Evolutionary conservation across 192 early-diverging fungal genomes (phyloP).

Genomic region (Ambispora gerdemannii): DNA sequence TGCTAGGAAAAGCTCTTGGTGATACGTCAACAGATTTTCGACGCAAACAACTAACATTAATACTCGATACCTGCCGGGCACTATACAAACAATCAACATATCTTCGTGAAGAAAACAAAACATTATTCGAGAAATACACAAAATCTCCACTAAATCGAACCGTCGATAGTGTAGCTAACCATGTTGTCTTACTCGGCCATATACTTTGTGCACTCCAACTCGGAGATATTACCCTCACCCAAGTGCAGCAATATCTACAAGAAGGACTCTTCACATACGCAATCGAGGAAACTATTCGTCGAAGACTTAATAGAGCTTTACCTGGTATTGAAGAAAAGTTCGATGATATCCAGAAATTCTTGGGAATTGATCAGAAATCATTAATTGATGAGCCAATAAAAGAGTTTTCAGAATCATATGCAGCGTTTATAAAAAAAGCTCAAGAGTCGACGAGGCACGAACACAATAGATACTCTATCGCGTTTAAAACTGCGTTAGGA

Average conservation of each 20-base stretch:
- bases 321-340: conserved; percentile 30
- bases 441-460: not conserved
- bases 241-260: conserved; percentile 26
- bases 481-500: conserved; percentile 15
- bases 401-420: conserved; percentile 30
- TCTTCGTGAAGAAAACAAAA: conserved; percentile 38
- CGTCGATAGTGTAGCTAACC: conserved; percentile 40
- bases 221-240: conserved; percentile 32
- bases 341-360: conserved; percentile 32
- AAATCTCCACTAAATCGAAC: conserved; percentile 35
- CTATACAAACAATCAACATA: conserved; percentile 38
- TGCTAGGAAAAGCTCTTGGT: conserved; percentile 37
- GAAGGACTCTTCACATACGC: conserved; percentile 29
- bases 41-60: conserved; percentile 37
- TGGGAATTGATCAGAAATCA: conserved; percentile 29
- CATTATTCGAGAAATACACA: conserved; percentile 34
- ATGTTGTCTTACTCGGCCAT: conserved; percentile 41
- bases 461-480: conserved; percentile 5
- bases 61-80: conserved; percentile 42
- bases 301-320: conserved; percentile 35
- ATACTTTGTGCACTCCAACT: conserved; percentile 39
- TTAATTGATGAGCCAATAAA: conserved; percentile 29
- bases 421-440: conserved; percentile 26
- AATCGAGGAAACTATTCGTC: conserved; percentile 41
- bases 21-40: conserved; percentile 37